A percentile compares a stretch with the other conserved stretches of the same genome.
phyloP scores from a whole-genome alignment of 2,329 filamentous ascomycete species.

The Sporothrix humicola region DNA sequence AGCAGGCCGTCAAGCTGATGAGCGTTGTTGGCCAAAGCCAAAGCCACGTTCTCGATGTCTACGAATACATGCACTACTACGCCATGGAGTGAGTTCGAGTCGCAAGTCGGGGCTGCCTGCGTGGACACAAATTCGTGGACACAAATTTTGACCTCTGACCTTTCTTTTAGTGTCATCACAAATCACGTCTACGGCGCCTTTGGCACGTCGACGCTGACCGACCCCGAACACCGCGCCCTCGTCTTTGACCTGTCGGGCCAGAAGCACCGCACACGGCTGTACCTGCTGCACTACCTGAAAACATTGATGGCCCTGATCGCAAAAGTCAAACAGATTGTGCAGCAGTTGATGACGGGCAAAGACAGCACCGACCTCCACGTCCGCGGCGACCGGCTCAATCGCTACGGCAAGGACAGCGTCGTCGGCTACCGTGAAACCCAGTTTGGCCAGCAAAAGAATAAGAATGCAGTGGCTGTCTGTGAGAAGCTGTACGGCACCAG shows the following conservation, averaged over 20 bases:
- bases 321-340: no score
- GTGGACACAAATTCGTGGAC: not conserved
- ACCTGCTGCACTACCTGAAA: constrained; percentile 4
- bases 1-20: constrained; percentile 4
- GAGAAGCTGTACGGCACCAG: not conserved
- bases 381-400: constrained; percentile 14
- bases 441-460: not conserved
- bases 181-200: constrained; percentile 5
- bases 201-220: constrained; percentile 12
- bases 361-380: not conserved
- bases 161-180: constrained; percentile 2
- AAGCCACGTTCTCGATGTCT: not conserved
- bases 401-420: constrained; percentile 21
- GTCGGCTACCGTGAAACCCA: not conserved
- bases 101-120: no score
- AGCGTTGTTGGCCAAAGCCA: not conserved
- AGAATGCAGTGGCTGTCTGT: not conserved
- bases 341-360: not conserved
- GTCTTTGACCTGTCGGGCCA: constrained; percentile 4
- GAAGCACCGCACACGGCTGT: constrained; percentile 20
- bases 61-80: not conserved
- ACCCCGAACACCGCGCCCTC: not conserved
- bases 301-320: not conserved
- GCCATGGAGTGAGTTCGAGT: not conserved
- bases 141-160: not conserved